These are phyloP conservation scores for Thielaviopsis musarum DNA, from an alignment of 2,329 filamentous ascomycete species.

Conservation along the genomic window DNA sequence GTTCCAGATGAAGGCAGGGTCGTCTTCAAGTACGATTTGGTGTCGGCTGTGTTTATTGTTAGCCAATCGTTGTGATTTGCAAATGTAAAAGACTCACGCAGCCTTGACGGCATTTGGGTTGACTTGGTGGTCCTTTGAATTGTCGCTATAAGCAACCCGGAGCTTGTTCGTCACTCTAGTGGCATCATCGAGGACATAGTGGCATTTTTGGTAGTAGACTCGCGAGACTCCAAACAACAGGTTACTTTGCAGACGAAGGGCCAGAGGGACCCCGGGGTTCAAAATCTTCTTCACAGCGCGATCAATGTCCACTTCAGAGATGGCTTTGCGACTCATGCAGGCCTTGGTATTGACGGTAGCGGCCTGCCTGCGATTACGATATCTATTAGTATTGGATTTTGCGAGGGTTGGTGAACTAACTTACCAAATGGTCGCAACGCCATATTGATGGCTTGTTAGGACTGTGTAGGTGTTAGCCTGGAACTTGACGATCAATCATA, in stretches of 20 bases:
- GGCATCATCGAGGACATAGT: slow-evolving; percentile 68
- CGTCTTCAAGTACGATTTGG: slow-evolving; percentile 63
- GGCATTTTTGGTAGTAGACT: slow-evolving; percentile 75
- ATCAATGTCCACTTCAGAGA: slow-evolving; percentile 71
- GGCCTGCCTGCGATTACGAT: slow-evolving; percentile 49
- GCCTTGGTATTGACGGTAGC: slow-evolving; percentile 67
- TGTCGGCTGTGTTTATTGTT: slow-evolving; percentile 38
- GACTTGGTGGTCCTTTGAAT: slow-evolving; percentile 21
- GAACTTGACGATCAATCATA: neutral
- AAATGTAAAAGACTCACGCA: slow-evolving; percentile 35
- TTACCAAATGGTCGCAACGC: slow-evolving; percentile 88
- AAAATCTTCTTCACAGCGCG: slow-evolving; percentile 84
- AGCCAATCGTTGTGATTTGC: slow-evolving; percentile 14
- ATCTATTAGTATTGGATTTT: slow-evolving; percentile 7
- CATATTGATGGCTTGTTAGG: slow-evolving; percentile 72
- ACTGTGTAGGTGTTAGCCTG: slow-evolving; percentile 31
- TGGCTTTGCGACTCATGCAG: slow-evolving; percentile 70
- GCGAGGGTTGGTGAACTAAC: slow-evolving; percentile 15
- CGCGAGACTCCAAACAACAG: slow-evolving; percentile 72
- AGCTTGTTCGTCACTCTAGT: slow-evolving; percentile 34
- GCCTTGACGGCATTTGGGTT: slow-evolving; percentile 56
- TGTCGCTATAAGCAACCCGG: slow-evolving; percentile 19
- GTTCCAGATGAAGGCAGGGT: slow-evolving; percentile 62
- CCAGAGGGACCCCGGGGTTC: slow-evolving; percentile 66
- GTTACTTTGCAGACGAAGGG: slow-evolving; percentile 75